These are phyloP conservation scores for Begonia peltatifolia DNA, from an alignment of 306 rosid genomes.

Conservation along the genomic window DNA sequence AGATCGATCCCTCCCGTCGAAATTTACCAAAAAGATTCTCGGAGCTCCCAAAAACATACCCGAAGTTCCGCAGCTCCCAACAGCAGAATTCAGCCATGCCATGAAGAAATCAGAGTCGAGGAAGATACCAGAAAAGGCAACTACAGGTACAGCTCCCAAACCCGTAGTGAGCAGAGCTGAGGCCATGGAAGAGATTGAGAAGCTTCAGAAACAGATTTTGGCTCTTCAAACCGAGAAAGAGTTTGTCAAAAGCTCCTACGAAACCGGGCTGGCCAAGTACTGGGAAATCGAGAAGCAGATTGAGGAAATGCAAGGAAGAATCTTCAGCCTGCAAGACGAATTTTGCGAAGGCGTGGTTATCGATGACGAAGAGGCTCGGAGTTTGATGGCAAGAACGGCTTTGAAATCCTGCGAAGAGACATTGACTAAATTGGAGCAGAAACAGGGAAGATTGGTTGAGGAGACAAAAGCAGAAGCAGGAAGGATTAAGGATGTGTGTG, in stretches of 20 bases:
- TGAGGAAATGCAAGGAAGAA: slow-evolving; percentile 55
- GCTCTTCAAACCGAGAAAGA: slow-evolving; percentile 80
- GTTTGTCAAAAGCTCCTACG: slow-evolving; percentile 70
- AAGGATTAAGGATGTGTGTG: slow-evolving; percentile 37
- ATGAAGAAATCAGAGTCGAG: slow-evolving; percentile 26
- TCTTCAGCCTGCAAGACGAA: slow-evolving; percentile 63
- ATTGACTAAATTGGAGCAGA: slow-evolving; percentile 37
- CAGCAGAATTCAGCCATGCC: slow-evolving; percentile 41
- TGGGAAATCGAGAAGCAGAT: slow-evolving; percentile 68
- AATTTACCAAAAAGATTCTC: slow-evolving; percentile 28
- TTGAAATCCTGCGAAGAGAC: slow-evolving; percentile 68
- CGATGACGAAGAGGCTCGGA: slow-evolving; percentile 50
- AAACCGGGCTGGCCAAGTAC: slow-evolving; percentile 40
- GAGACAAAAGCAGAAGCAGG: slow-evolving; percentile 44
- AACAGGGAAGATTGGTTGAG: slow-evolving; percentile 45
- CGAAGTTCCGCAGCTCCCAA: slow-evolving; percentile 40
- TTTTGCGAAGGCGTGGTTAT: slow-evolving; percentile 65
- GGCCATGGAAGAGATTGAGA: slow-evolving; percentile 74
- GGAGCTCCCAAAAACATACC: slow-evolving; percentile 40
- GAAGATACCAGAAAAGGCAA: slow-evolving; percentile 11
- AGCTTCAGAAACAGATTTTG: slow-evolving; percentile 71
- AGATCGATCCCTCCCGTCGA: slow-evolving; percentile 33
- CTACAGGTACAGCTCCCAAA: slow-evolving; percentile 10
- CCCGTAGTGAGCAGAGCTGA: slow-evolving; percentile 63
- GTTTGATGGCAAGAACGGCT: slow-evolving; percentile 47